phyloP scores from a whole-genome alignment of 2,329 filamentous ascomycete genomes.

The Botrytis pseudocinerea region DNA sequence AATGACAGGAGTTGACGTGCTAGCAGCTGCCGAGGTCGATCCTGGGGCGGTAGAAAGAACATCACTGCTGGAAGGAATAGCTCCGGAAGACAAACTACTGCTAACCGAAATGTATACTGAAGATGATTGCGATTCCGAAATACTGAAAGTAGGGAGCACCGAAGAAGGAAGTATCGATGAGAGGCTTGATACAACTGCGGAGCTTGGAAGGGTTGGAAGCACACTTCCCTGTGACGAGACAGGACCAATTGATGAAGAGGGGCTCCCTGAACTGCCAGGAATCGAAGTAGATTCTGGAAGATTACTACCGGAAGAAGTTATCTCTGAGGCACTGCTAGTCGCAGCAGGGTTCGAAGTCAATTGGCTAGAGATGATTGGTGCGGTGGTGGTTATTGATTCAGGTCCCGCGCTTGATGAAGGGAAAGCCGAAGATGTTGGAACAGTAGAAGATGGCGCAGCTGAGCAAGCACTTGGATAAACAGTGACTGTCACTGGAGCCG shows the following conservation, averaged over 20 bases:
- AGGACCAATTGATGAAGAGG: not conserved
- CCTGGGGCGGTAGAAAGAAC: not conserved
- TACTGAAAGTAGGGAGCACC: constrained; percentile 5
- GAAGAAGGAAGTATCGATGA: constrained; percentile 6
- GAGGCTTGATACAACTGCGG: not conserved
- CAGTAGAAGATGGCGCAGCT: not conserved
- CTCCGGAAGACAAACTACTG: not conserved
- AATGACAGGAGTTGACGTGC: not conserved
- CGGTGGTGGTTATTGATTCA: not conserved
- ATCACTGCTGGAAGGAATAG: not conserved
- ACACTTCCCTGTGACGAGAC: not conserved
- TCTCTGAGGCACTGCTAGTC: not conserved
- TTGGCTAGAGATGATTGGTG: not conserved
- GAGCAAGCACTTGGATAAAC: constrained; percentile 1
- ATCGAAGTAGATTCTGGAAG: not conserved
- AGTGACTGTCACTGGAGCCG: constrained; percentile 14
- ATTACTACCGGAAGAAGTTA: not conserved
- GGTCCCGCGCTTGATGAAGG: not conserved
- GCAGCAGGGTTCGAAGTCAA: not conserved
- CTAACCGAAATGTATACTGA: constrained; percentile 8
- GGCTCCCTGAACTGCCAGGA: not conserved
- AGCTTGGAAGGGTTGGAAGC: not conserved
- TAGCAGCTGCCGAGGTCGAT: not conserved
- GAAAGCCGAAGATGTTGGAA: not conserved
- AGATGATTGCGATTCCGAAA: not conserved